phyloP scores from a whole-genome alignment of 331 rosid species.

The Erythrophleum ivorense region DNA sequence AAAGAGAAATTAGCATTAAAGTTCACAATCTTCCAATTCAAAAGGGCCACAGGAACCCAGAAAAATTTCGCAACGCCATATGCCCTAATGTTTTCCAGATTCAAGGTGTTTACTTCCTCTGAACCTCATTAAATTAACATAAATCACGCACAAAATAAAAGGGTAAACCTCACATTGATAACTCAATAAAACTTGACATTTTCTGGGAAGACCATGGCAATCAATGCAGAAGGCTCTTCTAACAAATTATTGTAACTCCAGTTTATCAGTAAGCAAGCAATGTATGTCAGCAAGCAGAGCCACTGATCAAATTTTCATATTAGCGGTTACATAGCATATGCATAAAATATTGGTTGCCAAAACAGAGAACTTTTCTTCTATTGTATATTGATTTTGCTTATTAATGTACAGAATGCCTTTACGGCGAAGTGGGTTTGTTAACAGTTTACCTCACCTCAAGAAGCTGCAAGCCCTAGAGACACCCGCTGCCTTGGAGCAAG shows the following conservation, averaged over 20 bases:
- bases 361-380: not conserved
- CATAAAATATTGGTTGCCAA: not conserved
- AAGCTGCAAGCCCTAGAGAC: slow-evolving; percentile 21
- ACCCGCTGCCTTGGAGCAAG: slow-evolving; percentile 42
- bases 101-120: not conserved
- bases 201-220: too few relatives aligned
- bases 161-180: not conserved
- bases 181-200: not conserved
- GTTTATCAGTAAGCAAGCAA: not conserved
- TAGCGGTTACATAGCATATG: not conserved
- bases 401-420: not conserved
- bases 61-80: not conserved
- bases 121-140: not conserved
- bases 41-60: not conserved
- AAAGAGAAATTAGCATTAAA: not conserved
- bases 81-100: not conserved
- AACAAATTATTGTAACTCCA: too few relatives aligned
- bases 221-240: too few relatives aligned
- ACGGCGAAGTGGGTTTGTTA: not conserved
- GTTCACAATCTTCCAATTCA: not conserved
- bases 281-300: not conserved
- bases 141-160: not conserved
- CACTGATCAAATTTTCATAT: not conserved
- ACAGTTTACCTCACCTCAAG: slow-evolving; percentile 24
- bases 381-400: not conserved